These are phyloP conservation scores for Microsporum audouinii DNA, from an alignment of 2,329 filamentous ascomycete genomes.

Conservation along the genomic window DNA sequence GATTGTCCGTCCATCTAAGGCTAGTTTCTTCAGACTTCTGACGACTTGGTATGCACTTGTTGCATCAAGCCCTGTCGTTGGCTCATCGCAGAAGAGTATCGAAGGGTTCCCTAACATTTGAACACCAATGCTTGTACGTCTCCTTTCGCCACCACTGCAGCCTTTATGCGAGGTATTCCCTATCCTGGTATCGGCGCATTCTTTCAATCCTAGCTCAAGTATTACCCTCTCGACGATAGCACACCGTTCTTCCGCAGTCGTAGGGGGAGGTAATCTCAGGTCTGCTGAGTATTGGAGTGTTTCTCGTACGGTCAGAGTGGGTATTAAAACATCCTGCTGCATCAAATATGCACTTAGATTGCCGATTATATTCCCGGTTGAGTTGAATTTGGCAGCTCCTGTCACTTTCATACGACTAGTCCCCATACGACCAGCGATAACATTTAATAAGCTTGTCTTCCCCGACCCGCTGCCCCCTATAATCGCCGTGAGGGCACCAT, in stretches of 20 bases:
- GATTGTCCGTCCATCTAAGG: conserved; percentile 57
- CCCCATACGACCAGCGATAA: conserved; percentile 56
- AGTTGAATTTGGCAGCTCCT: conserved; percentile 54
- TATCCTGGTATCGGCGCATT: conserved; percentile 64
- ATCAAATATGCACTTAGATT: conserved; percentile 47
- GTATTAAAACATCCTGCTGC: conserved; percentile 63
- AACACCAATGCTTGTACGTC: conserved; percentile 64
- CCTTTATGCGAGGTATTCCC: conserved; percentile 61
- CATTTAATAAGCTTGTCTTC: conserved; percentile 61
- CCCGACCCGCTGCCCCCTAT: conserved; percentile 64
- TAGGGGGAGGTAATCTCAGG: conserved; percentile 54
- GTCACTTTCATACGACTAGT: conserved; percentile 41
- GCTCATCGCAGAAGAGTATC: conserved; percentile 66
- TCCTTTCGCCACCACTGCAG: conserved; percentile 68
- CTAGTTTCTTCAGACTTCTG: conserved; percentile 56
- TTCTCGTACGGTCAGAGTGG: conserved; percentile 63
- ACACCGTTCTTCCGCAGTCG: conserved; percentile 47
- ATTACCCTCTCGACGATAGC: conserved; percentile 66
- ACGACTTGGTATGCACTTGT: conserved; percentile 66
- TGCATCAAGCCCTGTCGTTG: conserved; percentile 63
- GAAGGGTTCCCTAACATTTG: conserved; percentile 70
- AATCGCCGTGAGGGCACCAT: conserved; percentile 61
- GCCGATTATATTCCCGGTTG: conserved; percentile 38
- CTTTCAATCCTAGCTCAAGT: conserved; percentile 61
- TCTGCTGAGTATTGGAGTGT: conserved; percentile 63